Evolutionary conservation across 495 filamentous ascomycete species (phyloP), one percentile per base, ranked within the genome.

Genomic region (Trichoderma virens): DNA sequence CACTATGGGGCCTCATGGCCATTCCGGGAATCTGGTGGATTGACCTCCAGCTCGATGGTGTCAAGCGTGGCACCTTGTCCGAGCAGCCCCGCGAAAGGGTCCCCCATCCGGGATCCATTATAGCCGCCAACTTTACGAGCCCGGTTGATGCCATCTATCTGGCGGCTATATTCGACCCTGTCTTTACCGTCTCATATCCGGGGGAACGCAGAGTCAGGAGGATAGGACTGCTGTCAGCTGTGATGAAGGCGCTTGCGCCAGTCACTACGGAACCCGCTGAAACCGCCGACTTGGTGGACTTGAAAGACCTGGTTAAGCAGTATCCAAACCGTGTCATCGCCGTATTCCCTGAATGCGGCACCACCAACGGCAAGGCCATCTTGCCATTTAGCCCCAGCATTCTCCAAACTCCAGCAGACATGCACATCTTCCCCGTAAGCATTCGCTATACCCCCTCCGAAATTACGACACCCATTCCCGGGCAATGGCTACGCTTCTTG

Each of bases 21-120:
- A 87, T 92, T 27, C 90, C 92, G 0, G 93, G 93, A 23, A 87
- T 97, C 41, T 98, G 94, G 93, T 98, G 93, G 93, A 88, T 97
- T 60, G 94, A 98, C 75, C 80, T 99, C 0, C 93, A 97, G 69
- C 88, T 99, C 47, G 94, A 98, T 72, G 92, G 93, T 34, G 94
- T 99, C 39, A 88, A 88, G 75, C 92, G 91, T 79, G 94, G 94
- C 80, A 79, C 79, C 9, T 73, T 85, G 30, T 79, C 77, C 31
- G 77, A 79, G 66, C 85, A 90, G 71, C 80, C 88, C 63, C 74
- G 82, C 39, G 82, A 76, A 2, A 83, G 89, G 18, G 83, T 98
- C 1, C 95, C 94, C 0, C 84, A 86, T 62, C 85, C 87, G 6
- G 82, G 85, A 2, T 86, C 85, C 32, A 78, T 99, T 64, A 95